A percentile compares a stretch with the other conserved stretches of the same genome.
phyloP scores from a whole-genome alignment of 139 green algal genomes.

The Pleodorina starrii region DNA sequence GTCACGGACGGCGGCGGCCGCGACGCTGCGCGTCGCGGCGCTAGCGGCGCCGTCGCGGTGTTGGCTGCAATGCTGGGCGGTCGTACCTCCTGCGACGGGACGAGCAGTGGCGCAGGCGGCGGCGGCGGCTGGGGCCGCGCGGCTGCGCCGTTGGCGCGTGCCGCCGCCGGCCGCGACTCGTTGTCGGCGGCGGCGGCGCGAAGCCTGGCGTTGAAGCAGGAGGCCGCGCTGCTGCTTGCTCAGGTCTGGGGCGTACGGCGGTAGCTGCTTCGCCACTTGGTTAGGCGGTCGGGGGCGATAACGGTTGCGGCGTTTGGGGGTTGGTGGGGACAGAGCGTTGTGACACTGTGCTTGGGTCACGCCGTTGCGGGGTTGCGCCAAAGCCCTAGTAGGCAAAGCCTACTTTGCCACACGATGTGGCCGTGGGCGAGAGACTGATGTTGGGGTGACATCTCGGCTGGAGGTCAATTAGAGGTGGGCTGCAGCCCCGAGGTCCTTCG shows the following conservation, averaged over 20 bases:
- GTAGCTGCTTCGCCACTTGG: too few species aligned
- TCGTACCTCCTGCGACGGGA: background rate
- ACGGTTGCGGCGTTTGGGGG: background rate
- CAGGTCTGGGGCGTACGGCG: background rate
- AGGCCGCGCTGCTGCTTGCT: background rate
- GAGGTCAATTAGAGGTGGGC: too few species aligned
- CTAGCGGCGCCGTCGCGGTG: background rate
- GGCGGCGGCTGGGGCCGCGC: background rate
- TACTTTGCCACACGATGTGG: too few species aligned
- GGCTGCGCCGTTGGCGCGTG: background rate
- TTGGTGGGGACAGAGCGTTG: too few species aligned
- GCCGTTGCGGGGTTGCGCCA: too few species aligned
- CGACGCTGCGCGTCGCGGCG: background rate
- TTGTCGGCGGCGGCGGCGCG: background rate
- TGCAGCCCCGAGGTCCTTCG: too few species aligned
- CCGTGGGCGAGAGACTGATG: too few species aligned
- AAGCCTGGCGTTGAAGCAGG: background rate
- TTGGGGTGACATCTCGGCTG: too few species aligned
- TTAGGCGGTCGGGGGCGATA: background rate
- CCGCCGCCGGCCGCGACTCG: too few species aligned
- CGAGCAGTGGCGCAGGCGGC: background rate
- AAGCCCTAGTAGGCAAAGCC: too few species aligned
- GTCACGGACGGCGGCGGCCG: background rate
- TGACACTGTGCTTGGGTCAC: too few species aligned
- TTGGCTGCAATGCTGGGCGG: background rate